These are phyloP conservation scores for Aspergillus pseudoviridinutans DNA, from an alignment of 2,329 filamentous ascomycete genomes.

Conservation along the genomic window DNA sequence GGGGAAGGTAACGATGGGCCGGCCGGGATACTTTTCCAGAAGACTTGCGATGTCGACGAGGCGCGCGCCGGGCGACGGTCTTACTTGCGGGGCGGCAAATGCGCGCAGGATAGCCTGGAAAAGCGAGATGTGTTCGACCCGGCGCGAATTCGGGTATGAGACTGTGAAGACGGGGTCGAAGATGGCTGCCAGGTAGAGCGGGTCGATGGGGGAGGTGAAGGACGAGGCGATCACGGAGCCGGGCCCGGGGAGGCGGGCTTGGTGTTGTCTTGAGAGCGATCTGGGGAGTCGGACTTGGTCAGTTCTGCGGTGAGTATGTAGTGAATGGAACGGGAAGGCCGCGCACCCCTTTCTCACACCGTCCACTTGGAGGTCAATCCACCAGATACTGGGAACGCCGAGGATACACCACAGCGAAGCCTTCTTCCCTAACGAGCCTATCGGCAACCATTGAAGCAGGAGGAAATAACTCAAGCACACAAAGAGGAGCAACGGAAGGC, in stretches of 20 bases:
- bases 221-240: slow-evolving; percentile 83
- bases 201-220: slow-evolving; percentile 88
- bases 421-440: slow-evolving; percentile 68
- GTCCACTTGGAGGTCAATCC: slow-evolving; percentile 97
- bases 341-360: slow-evolving; percentile 82
- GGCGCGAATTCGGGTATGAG: slow-evolving; percentile 69
- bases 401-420: slow-evolving; percentile 82
- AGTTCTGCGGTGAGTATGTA: not conserved
- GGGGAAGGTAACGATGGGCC: slow-evolving; percentile 82
- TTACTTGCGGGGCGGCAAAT: slow-evolving; percentile 56
- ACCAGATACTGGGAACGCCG: slow-evolving; percentile 89
- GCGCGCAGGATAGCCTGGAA: slow-evolving; percentile 70
- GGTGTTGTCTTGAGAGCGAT: slow-evolving; percentile 68
- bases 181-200: slow-evolving; percentile 88
- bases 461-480: slow-evolving; percentile 70
- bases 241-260: slow-evolving; percentile 69
- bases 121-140: slow-evolving; percentile 73
- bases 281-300: slow-evolving; percentile 29
- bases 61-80: slow-evolving; percentile 44
- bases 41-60: slow-evolving; percentile 63
- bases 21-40: slow-evolving; percentile 63
- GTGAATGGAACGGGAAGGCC: not conserved
- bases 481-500: slow-evolving; percentile 71
- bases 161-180: slow-evolving; percentile 94
- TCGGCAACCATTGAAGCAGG: slow-evolving; percentile 76